Evolutionary conservation across 2,329 filamentous ascomycete species (phyloP), one percentile per base, ranked within the genome.

Genomic region (Pseudovirgaria hyperparasitica): DNA sequence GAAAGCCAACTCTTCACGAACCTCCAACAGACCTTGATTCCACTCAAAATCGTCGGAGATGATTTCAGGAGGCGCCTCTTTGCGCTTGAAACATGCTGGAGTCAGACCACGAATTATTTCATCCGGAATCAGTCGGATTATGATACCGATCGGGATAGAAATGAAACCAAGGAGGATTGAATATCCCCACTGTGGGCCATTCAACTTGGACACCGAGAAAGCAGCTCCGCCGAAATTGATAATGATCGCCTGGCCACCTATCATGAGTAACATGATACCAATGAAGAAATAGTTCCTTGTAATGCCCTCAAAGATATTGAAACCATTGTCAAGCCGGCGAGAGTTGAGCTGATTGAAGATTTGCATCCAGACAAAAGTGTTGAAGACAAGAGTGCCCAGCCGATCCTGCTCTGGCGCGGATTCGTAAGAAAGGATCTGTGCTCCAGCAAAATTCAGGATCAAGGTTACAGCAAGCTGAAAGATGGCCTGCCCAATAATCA

Each of bases 271-370:
- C 57, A 85, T 85, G 54, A 96, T 94, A 20, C 58, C 69, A 19
- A 92, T 70, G 60, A 96, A 96, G 65, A 92, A 92, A 58, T 68
- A 79, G 53, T 96, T 96, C 48, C 71, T 71, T 15, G 67, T 67
- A 32, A 96, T 70, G 29, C 84, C 84, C 49, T 94, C 87, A 34
- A 96, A 87, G 36, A 96, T 85, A 57, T 96, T 96, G 65, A 93
- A 86, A 29, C 75, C 71, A 57, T 96, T 96, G 54, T 96, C 87
- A 29, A 96, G 66, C 9, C 87, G 82, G 32, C 87, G 82, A 58
- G 92, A 93, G 62, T 96, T 96, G 70, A 92, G 82, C 49, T 92
- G 80, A 57, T 96, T 96, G 63, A 96, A 96, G 42, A 96, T 92
- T 45, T 96, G 87, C 86, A 96, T 94, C 87, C 87, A 96, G 28